These are phyloP conservation scores for Ophiostoma sp. DNA, from an alignment of 2,329 filamentous ascomycete genomes.

Conservation along the genomic window DNA sequence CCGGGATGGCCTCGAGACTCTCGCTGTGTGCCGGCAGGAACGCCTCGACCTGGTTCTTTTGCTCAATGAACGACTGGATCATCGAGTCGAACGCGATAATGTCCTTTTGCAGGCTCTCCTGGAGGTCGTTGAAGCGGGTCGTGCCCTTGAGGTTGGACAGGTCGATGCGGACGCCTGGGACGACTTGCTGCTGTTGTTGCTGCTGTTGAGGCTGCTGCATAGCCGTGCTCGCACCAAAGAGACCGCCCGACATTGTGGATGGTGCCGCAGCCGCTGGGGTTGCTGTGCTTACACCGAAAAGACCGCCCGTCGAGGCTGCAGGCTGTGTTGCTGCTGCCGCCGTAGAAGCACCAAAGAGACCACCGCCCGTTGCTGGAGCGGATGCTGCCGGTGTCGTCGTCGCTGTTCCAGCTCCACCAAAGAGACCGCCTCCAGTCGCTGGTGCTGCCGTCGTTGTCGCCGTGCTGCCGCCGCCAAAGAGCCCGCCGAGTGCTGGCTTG, in stretches of 20 bases:
- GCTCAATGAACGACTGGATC: constrained; percentile 76
- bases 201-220: constrained; percentile 44
- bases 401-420: not conserved
- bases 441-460: constrained; percentile 4
- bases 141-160: constrained; percentile 77
- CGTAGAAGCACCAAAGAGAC: constrained; percentile 37
- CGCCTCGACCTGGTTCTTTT: constrained; percentile 73
- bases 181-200: constrained; percentile 53
- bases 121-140: constrained; percentile 87
- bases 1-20: constrained; percentile 42
- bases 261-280: not conserved
- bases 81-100: constrained; percentile 77
- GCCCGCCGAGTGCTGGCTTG: not conserved
- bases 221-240: constrained; percentile 19
- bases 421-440: not conserved
- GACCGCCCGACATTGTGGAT: constrained; percentile 17
- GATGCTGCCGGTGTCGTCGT: not conserved
- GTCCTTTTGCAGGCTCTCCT: constrained; percentile 75
- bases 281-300: constrained; percentile 30
- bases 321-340: constrained; percentile 28
- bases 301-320: constrained; percentile 29
- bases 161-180: constrained; percentile 77
- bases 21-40: constrained; percentile 59
- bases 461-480: constrained; percentile 36
- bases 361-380: not conserved